Conservation (phyloP, 345 rosid genomes). For the Citrus medica region DNA sequence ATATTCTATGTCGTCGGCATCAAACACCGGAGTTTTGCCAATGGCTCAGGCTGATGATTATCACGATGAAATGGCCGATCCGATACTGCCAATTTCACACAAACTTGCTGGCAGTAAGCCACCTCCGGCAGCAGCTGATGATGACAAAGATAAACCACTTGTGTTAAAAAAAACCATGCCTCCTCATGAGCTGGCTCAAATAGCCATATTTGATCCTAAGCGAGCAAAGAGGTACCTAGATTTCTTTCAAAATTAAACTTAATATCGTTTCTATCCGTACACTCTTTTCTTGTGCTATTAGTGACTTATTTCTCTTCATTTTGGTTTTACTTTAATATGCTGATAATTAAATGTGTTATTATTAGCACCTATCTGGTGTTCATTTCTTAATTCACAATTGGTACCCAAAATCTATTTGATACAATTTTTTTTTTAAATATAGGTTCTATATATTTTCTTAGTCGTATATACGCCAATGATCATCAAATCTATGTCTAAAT, state of each 20-base stretch:
- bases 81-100: not conserved
- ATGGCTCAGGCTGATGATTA: not conserved
- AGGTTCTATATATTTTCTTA: not conserved
- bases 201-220: constrained; percentile 18
- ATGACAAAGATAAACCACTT: not conserved
- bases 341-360: not conserved
- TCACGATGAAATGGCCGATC: not conserved
- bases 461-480: not conserved
- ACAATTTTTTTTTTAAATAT: not conserved
- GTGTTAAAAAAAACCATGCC: constrained; percentile 7
- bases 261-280: not conserved
- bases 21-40: not conserved
- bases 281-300: not conserved
- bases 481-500: not conserved
- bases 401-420: not conserved
- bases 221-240: constrained; percentile 16
- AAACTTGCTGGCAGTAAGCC: not conserved
- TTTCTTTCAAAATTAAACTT: not conserved
- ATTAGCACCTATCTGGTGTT: not conserved
- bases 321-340: too few species aligned
- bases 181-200: constrained; percentile 1
- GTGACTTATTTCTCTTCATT: not conserved
- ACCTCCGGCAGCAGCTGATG: not conserved
- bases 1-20: not conserved
- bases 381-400: not conserved